phyloP scores from a whole-genome alignment of 345 rosid genomes.

The Heritiera littoralis region DNA sequence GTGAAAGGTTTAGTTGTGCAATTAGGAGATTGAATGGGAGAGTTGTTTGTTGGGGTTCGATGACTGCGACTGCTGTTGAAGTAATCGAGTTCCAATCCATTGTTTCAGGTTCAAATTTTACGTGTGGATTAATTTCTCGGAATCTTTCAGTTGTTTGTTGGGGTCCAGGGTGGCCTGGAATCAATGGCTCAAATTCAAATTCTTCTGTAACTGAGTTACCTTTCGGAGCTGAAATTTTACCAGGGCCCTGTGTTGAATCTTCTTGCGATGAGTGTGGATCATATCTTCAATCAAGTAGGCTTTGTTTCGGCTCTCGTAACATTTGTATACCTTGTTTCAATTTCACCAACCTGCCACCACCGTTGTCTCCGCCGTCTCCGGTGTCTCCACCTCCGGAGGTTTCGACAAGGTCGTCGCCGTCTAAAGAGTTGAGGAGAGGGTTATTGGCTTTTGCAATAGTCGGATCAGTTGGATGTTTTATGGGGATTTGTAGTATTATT shows the following conservation, averaged over 20 bases:
- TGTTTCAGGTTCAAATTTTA: conserved; percentile 64
- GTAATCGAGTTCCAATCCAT: conserved; percentile 53
- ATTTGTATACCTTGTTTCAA: conserved; percentile 43
- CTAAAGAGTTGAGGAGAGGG: conserved; percentile 48
- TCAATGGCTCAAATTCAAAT: conserved; percentile 11
- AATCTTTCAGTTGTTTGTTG: conserved; percentile 65
- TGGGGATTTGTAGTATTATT: conserved; percentile 65
- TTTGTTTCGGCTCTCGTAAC: conserved; percentile 56
- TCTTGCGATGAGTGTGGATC: conserved; percentile 51
- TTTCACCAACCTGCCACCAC: conserved; percentile 3
- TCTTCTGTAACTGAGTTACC: conserved; percentile 25
- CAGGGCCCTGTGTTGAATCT: conserved; percentile 69
- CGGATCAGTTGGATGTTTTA: conserved; percentile 66
- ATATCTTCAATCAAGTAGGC: conserved; percentile 40
- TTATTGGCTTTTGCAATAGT: conserved; percentile 68
- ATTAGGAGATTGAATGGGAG: conserved; percentile 39
- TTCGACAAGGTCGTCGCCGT: conserved; percentile 30
- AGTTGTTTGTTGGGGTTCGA: conserved; percentile 78
- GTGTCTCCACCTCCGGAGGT: not conserved
- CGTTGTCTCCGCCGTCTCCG: not conserved
- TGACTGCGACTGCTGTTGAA: conserved; percentile 34
- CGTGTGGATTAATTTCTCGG: conserved; percentile 59
- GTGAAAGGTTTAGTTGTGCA: conserved; percentile 65
- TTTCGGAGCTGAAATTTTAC: conserved; percentile 45
- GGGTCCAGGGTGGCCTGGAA: conserved; percentile 59